phyloP scores from a whole-genome alignment of 805 yeast species.

The Kregervanrija fluxuum region DNA sequence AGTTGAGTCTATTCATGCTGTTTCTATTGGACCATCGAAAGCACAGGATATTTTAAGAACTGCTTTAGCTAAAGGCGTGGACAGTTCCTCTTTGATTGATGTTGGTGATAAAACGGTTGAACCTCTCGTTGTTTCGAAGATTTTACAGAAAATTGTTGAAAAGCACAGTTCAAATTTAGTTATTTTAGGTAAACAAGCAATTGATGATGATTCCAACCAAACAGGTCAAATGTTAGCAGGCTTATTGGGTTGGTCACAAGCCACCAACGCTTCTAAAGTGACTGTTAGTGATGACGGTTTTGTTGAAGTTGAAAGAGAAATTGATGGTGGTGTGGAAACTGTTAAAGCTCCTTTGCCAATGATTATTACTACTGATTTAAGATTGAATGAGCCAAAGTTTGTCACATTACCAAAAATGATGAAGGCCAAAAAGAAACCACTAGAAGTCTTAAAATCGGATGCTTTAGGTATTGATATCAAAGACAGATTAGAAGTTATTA shows the following conservation, averaged over 20 bases:
- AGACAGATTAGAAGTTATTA: conserved; percentile 58
- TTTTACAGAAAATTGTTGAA: conserved; percentile 66
- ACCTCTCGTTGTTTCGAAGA: conserved; percentile 85
- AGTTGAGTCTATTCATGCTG: conserved; percentile 84
- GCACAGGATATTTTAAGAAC: conserved; percentile 83
- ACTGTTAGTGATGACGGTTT: conserved; percentile 42
- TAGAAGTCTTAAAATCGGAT: conserved; percentile 54
- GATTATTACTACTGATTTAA: conserved; percentile 85
- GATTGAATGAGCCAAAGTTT: conserved; percentile 91
- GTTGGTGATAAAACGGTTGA: conserved; percentile 65
- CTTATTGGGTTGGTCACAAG: conserved; percentile 90
- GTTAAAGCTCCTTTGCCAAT: conserved; percentile 73
- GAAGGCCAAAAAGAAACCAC: conserved; percentile 97
- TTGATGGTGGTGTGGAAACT: conserved; percentile 92
- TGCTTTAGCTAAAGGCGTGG: conserved; percentile 94
- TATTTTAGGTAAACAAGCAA: conserved; percentile 92
- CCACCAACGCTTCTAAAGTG: conserved; percentile 88
- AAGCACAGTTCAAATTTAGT: conserved; percentile 69
- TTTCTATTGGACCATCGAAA: conserved; percentile 81
- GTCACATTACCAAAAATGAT: conserved; percentile 94
- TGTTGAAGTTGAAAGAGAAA: conserved; percentile 82
- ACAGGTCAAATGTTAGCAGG: conserved; percentile 98
- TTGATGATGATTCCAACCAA: conserved; percentile 91
- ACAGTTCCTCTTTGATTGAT: conserved; percentile 74
- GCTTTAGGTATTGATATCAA: conserved; percentile 65